Conservation (phyloP, 2,329 filamentous ascomycete species). For the Monilinia fructicola region DNA sequence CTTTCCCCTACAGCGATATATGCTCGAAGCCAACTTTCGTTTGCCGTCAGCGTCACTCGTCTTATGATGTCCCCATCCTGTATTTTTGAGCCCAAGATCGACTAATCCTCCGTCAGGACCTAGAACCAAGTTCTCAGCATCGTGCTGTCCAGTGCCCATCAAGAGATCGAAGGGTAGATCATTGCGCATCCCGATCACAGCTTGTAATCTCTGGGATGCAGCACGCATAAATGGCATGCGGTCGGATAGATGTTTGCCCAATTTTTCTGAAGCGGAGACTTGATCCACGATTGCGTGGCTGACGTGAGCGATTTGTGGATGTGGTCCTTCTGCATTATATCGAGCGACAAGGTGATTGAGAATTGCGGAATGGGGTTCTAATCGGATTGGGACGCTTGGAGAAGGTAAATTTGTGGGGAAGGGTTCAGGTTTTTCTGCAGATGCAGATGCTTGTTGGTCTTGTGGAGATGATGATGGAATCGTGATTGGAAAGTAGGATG, state of each 20-base stretch:
- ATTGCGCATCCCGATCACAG: constrained; percentile 32
- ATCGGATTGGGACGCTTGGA: constrained; percentile 1
- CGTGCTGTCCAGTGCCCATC: constrained; percentile 3
- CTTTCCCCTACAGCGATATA: neutral
- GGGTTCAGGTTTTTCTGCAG: neutral
- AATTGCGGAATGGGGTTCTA: neutral
- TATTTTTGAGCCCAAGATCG: neutral
- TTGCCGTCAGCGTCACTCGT: neutral
- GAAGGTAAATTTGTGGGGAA: neutral
- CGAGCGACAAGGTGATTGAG: neutral
- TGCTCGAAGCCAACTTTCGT: neutral
- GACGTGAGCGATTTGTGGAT: neutral
- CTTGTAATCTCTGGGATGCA: constrained; percentile 31
- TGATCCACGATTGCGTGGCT: neutral
- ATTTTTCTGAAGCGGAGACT: constrained; percentile 12
- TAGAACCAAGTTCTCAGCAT: constrained; percentile 14
- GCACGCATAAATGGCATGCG: constrained; percentile 27
- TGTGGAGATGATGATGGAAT: neutral
- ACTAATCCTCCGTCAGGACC: neutral
- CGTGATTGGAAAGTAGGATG: neutral
- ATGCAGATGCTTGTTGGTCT: neutral
- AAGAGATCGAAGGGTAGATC: constrained; percentile 29
- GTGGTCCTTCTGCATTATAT: constrained; percentile 4
- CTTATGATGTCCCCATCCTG: too few species aligned
- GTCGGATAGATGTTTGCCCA: constrained; percentile 25